Percentiles rank a stretch among this genome's conserved stretches.
These are phyloP conservation scores for Calonectria pseudoturangicola DNA, from an alignment of 2,329 filamentous ascomycete species.

Conservation along the genomic window DNA sequence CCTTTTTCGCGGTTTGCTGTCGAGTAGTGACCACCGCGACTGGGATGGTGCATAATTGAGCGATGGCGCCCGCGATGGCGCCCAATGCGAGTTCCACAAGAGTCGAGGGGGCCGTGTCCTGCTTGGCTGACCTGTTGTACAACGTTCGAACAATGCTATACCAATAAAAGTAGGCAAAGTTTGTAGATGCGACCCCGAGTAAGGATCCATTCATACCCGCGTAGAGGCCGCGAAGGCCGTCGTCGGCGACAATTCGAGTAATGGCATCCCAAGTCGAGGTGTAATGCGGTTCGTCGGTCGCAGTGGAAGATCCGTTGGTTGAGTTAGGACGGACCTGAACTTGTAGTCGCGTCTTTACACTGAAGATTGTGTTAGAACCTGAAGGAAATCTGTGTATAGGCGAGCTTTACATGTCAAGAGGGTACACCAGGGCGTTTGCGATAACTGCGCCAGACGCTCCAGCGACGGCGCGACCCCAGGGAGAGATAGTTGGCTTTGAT, in stretches of 20 bases:
- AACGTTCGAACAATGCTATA: constrained; percentile 91
- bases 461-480: constrained; percentile 94
- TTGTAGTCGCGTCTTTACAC: constrained; percentile 96
- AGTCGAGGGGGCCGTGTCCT: constrained; percentile 79
- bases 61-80: constrained; percentile 90
- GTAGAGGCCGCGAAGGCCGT: constrained; percentile 90
- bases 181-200: constrained; percentile 95
- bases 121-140: constrained; percentile 79
- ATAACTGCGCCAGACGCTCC: constrained; percentile 95
- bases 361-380: constrained; percentile 60
- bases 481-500: constrained; percentile 84
- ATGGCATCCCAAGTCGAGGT: constrained; percentile 92
- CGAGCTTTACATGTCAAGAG: constrained; percentile 89
- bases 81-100: constrained; percentile 89
- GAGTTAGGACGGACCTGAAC: constrained; percentile 86
- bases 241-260: constrained; percentile 85
- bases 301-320: constrained; percentile 64
- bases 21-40: constrained; percentile 96
- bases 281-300: constrained; percentile 81
- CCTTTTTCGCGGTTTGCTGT: constrained; percentile 93
- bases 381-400: not conserved
- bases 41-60: constrained; percentile 97
- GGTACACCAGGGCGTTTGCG: constrained; percentile 96
- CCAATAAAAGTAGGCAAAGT: constrained; percentile 99
- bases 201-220: constrained; percentile 90